These are phyloP conservation scores for Barbarea vulgaris DNA, from an alignment of 345 rosid species.

Conservation along the genomic window DNA sequence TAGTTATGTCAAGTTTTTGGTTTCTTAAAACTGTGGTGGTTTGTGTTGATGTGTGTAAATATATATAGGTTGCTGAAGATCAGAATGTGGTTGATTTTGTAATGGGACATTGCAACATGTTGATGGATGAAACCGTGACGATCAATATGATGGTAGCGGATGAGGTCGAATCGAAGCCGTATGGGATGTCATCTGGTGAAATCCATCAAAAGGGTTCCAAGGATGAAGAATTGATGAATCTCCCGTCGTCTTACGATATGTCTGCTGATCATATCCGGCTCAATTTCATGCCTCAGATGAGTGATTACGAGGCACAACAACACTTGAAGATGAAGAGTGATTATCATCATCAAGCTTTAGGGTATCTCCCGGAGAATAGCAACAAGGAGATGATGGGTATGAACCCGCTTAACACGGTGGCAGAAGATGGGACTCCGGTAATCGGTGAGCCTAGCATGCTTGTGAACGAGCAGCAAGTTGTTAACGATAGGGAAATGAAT, in stretches of 20 bases:
- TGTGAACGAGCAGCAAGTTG: conserved; percentile 42
- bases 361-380: conserved; percentile 36
- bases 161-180: conserved; percentile 45
- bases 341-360: conserved; percentile 38
- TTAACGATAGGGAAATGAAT: conserved; percentile 47
- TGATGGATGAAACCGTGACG: conserved; percentile 50
- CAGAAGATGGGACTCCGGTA: conserved; percentile 44
- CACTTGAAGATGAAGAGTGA: conserved; percentile 43
- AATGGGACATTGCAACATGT: conserved; percentile 54
- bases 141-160: conserved; percentile 33
- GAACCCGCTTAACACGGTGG: conserved; percentile 36
- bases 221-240: conserved; percentile 44
- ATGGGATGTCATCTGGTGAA: conserved; percentile 30
- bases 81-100: conserved; percentile 63
- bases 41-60: conserved; percentile 14
- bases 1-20: not conserved
- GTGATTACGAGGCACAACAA: conserved; percentile 38
- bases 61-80: conserved; percentile 70
- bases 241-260: conserved; percentile 49
- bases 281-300: conserved; percentile 54
- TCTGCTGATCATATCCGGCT: conserved; percentile 48
- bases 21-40: not conserved
- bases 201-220: conserved; percentile 35
- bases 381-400: conserved; percentile 39
- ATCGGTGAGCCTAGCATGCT: conserved; percentile 47